These are phyloP conservation scores for Spizellomyces sp. DNA, from an alignment of 192 early-diverging fungal genomes.

Conservation along the genomic window DNA sequence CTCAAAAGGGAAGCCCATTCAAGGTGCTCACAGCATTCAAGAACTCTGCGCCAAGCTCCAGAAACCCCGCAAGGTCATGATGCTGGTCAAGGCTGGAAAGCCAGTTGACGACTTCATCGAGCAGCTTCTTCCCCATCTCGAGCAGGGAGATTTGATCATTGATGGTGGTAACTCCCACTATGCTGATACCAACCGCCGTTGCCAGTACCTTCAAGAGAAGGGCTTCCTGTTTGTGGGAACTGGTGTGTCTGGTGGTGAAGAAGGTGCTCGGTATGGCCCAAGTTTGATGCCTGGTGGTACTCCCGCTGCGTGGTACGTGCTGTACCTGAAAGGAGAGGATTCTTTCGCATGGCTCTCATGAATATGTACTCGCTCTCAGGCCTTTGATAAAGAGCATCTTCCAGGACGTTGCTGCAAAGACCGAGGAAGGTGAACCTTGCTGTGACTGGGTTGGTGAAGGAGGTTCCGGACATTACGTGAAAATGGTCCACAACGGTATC, in stretches of 20 bases:
- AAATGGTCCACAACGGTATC: slow-evolving; percentile 99
- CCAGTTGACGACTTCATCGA: slow-evolving; percentile 97
- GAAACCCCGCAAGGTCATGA: slow-evolving; percentile 95
- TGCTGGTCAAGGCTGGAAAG: slow-evolving; percentile 95
- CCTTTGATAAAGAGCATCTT: slow-evolving; percentile 93
- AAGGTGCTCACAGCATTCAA: slow-evolving; percentile 92
- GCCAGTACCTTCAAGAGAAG: slow-evolving; percentile 85
- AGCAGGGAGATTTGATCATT: slow-evolving; percentile 91
- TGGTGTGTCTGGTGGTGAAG: slow-evolving; percentile 99
- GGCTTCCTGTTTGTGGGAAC: slow-evolving; percentile 93
- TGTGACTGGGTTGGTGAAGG: slow-evolving; percentile 99
- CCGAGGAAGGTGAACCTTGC: slow-evolving; percentile 81
- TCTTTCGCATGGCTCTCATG: neutral
- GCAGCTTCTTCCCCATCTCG: slow-evolving; percentile 84
- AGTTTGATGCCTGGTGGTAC: slow-evolving; percentile 98
- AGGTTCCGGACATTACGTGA: slow-evolving; percentile 98
- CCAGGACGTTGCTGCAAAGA: slow-evolving; percentile 92
- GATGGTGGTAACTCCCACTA: slow-evolving; percentile 99
- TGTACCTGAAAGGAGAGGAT: neutral
- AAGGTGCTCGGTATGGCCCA: slow-evolving; percentile 96
- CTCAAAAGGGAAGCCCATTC: slow-evolving; percentile 76
- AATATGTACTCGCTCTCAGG: slow-evolving; percentile 38
- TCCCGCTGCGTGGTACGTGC: slow-evolving; percentile 80
- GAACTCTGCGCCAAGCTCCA: slow-evolving; percentile 94
- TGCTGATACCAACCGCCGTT: slow-evolving; percentile 91